Evolutionary conservation across 352 stramenopile genomes (phyloP).

Genomic region (Phytophthora hybrid): DNA sequence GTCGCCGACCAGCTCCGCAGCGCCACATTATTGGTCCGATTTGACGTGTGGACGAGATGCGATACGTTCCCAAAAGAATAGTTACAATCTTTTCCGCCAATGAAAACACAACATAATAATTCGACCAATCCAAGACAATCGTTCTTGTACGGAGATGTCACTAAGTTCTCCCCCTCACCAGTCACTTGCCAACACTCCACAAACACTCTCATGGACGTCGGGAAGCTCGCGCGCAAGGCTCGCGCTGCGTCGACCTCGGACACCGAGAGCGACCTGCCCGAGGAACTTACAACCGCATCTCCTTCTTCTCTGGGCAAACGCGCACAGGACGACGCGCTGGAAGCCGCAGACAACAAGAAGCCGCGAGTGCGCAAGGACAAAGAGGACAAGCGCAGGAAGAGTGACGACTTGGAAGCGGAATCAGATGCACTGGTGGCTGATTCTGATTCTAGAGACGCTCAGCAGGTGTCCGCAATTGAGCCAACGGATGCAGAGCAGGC

Average conservation of each 20-base stretch:
- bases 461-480: not conserved
- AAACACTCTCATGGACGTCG: constrained; percentile 16
- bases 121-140: not conserved
- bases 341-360: constrained; percentile 17
- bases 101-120: not conserved
- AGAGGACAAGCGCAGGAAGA: constrained; percentile 56
- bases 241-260: constrained; percentile 17
- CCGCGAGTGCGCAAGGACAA: constrained; percentile 58
- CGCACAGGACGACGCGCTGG: constrained; percentile 12
- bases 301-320: constrained; percentile 25
- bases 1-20: constrained; percentile 36
- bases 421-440: not conserved
- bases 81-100: not conserved
- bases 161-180: constrained; percentile 47
- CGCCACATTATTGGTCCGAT: constrained; percentile 36
- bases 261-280: constrained; percentile 14
- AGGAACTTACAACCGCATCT: not conserved
- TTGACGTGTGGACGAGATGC: constrained; percentile 18
- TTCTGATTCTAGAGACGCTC: not conserved
- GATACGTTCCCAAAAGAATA: not conserved
- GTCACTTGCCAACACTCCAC: constrained; percentile 32
- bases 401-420: constrained; percentile 1
- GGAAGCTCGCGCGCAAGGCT: constrained; percentile 33
- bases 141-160: constrained; percentile 50
- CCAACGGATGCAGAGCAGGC: not conserved